Evolutionary conservation across 495 filamentous ascomycete genomes (phyloP).

Genomic region (Tetracladium marchalianum): DNA sequence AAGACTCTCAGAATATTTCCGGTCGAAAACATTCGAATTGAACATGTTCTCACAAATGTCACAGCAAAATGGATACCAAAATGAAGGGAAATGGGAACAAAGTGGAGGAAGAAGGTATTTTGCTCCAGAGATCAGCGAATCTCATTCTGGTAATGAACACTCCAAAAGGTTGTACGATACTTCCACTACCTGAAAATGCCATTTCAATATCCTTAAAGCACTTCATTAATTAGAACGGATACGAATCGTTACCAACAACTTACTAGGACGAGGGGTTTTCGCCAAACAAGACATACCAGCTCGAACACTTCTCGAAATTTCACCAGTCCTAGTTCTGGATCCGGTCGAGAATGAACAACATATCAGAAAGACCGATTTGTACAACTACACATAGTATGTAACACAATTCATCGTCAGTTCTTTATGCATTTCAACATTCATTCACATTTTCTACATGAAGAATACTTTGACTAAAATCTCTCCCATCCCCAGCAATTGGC

Average conservation of each 20-base stretch:
- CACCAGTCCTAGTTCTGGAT: conserved; percentile 40
- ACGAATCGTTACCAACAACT: conserved; percentile 11
- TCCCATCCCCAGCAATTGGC: conserved; percentile 19
- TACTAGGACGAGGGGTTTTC: conserved; percentile 43
- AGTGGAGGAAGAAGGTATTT: conserved; percentile 5
- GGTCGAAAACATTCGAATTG: neutral
- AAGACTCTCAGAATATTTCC: neutral
- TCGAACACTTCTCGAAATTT: conserved; percentile 40
- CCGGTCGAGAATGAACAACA: conserved; percentile 33
- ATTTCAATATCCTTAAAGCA: neutral
- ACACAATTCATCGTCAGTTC: conserved; percentile 1
- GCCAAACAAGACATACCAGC: conserved; percentile 31
- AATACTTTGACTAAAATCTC: conserved; percentile 1
- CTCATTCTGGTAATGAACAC: conserved; percentile 27
- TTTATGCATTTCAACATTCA: neutral
- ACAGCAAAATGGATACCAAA: too few species aligned
- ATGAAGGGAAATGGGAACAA: too few species aligned
- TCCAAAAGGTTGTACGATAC: conserved; percentile 25
- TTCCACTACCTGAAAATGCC: neutral
- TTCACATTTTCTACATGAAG: neutral
- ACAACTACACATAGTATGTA: conserved; percentile 49
- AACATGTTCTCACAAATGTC: too few species aligned
- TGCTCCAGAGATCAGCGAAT: conserved; percentile 19
- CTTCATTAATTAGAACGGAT: neutral
- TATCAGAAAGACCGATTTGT: conserved; percentile 36